Conservation (phyloP, 768 basidiomycete genomes). For the Gymnopilus dilepis region DNA sequence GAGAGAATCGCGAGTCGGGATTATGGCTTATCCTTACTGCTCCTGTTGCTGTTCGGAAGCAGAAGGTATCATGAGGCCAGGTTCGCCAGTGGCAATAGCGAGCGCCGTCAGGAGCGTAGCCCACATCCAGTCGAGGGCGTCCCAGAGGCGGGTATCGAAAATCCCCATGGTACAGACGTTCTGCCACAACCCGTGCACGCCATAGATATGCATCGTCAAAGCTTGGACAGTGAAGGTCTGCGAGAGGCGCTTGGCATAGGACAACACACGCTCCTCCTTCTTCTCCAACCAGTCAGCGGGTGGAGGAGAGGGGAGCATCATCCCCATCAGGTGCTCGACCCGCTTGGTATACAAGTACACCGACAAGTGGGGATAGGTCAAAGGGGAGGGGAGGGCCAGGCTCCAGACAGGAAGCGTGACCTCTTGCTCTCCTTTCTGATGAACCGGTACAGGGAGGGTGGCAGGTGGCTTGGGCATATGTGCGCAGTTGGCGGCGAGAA, state of each 20-base stretch:
- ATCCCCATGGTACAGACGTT: conserved; percentile 76
- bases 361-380: conserved; percentile 62
- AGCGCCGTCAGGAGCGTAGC: conserved; percentile 66
- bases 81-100: conserved; percentile 51
- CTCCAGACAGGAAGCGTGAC: conserved; percentile 65
- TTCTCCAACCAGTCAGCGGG: conserved; percentile 35
- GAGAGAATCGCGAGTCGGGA: no score
- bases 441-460: conserved; percentile 32
- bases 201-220: conserved; percentile 52
- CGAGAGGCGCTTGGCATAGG: conserved; percentile 41
- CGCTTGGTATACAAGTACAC: conserved; percentile 73
- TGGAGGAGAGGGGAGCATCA: conserved; percentile 49
- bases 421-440: conserved; percentile 34
- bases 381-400: conserved; percentile 65
- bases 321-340: conserved; percentile 50
- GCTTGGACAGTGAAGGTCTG: conserved; percentile 48
- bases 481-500: conserved; percentile 73
- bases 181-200: conserved; percentile 71
- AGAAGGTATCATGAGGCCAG: conserved; percentile 22
- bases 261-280: conserved; percentile 18
- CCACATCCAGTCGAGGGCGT: conserved; percentile 70
- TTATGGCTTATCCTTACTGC: no score
- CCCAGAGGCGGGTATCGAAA: conserved; percentile 69
- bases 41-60: not conserved
- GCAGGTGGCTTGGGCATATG: conserved; percentile 61